phyloP scores from a whole-genome alignment of 2,329 filamentous ascomycete genomes.

The Lachnellula suecica region DNA sequence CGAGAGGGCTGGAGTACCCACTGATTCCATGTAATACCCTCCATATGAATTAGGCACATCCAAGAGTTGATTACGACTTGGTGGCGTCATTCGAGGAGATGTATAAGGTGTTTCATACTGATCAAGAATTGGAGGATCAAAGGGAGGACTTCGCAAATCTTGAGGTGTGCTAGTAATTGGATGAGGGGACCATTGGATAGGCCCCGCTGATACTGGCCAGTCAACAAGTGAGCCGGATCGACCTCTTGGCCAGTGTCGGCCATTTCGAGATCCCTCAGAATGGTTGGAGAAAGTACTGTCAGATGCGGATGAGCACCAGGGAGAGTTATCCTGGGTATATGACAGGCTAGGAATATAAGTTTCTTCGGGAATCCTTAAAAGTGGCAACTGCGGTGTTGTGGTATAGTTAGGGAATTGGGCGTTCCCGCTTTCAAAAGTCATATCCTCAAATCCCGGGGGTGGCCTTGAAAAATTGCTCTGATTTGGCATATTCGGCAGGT shows the following conservation, averaged over 20 bases:
- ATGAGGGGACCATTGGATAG: conserved; percentile 25
- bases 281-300: conserved; percentile 32
- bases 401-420: conserved; percentile 18
- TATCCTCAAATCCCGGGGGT: conserved; percentile 16
- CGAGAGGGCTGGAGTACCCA: conserved; percentile 34
- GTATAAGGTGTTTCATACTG: conserved; percentile 25
- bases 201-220: conserved; percentile 21
- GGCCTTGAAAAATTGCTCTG: conserved; percentile 10
- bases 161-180: conserved; percentile 19
- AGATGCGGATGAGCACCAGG: conserved; percentile 33
- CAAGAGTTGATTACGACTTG: conserved; percentile 24
- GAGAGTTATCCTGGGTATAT: conserved; percentile 29
- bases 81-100: conserved; percentile 26
- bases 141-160: conserved; percentile 24
- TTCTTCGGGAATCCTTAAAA: conserved; percentile 31
- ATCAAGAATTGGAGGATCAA: conserved; percentile 23
- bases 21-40: conserved; percentile 32
- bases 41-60: conserved; percentile 27
- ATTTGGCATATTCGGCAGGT: conserved; percentile 9
- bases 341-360: conserved; percentile 26
- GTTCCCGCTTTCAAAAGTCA: conserved; percentile 13
- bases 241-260: conserved; percentile 21
- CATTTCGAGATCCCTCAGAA: conserved; percentile 27
- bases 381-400: conserved; percentile 21
- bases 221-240: conserved; percentile 28